Base-by-base conservation (phyloP, 495 filamentous ascomycete species). In the Xylaria flabelliformis region DNA sequence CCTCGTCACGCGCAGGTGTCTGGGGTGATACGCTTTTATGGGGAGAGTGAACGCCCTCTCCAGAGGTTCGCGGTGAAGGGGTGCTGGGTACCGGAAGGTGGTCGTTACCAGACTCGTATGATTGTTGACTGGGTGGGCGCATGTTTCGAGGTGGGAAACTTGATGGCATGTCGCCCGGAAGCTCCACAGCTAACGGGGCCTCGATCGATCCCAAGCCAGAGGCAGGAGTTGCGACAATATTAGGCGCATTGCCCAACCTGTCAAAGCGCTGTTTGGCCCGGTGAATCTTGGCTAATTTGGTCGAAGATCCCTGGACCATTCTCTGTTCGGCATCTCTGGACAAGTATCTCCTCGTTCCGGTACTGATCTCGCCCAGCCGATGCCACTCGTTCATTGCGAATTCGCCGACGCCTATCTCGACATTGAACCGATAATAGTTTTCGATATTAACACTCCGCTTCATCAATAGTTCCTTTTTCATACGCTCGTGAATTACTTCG, bases 341-440 rank as follows among this genome's bases (percentile, higher is more conserved):
- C n/a, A 98, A 87, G 78, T 98, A 99, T 67, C 89, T 89, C 53
- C 92, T 88, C 0, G 96, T 98, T 78, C 91, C 93, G 46, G 94
- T 97, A 82, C 91, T 94, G 80, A 99, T 98, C 53, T 98, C 95
- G 42, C 92, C 91, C 17, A 99, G 84, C 5, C 96, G 90, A 77
- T 93, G 90, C 95, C 96, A 99, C 78, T 98, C 96, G 78, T 98
- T 98, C 93, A 99, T 97, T 62, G 93, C 95, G 78, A 98, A 98
- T 77, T 99, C 97, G 53, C 96, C 96, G 29, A 99, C 97, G 0
- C 96, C 97, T 6, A 97, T 92, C 77, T 98, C 95, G 32, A 98
- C 96, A 72, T 99, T 99, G 34, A 97, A 86, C n/a, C 96, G 92
- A 81, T 94, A 97, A 86, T 99, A 99, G 80, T 97, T 94, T 68